phyloP scores from a whole-genome alignment of 2,329 filamentous ascomycete genomes.

The Fusarium musae region DNA sequence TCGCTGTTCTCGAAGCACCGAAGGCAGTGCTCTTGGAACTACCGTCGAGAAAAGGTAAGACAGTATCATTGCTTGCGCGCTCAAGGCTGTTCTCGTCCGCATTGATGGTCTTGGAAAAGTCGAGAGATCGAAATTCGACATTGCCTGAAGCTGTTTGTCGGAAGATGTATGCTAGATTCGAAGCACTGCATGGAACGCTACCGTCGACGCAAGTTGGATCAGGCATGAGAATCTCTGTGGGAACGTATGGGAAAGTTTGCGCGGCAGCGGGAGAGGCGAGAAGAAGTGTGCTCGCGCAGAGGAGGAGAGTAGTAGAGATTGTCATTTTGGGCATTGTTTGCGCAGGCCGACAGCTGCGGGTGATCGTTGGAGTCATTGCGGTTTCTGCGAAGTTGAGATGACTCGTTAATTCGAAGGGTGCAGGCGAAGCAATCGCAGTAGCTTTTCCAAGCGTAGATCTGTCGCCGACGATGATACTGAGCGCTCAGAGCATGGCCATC shows the following conservation, averaged over 20 bases:
- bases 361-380: conserved; percentile 16
- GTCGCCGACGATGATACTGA: conserved; percentile 23
- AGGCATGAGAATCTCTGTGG: conserved; percentile 76
- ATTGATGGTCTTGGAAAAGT: conserved; percentile 69
- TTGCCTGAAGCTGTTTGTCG: conserved; percentile 59
- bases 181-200: conserved; percentile 48
- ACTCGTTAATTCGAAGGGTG: conserved; percentile 5
- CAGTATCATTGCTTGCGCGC: conserved; percentile 61
- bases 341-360: conserved; percentile 5
- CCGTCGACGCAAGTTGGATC: conserved; percentile 54
- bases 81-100: conserved; percentile 56
- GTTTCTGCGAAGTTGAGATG: conserved; percentile 1
- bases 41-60: conserved; percentile 70
- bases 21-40: conserved; percentile 66
- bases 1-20: conserved; percentile 71
- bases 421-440: not conserved
- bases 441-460: conserved; percentile 19
- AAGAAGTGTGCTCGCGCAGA: conserved; percentile 13
- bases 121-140: conserved; percentile 70
- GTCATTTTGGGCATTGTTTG: conserved; percentile 13
- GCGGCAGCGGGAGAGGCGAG: conserved; percentile 46
- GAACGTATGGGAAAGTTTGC: conserved; percentile 76
- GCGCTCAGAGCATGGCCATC: conserved; percentile 31
- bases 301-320: conserved; percentile 14
- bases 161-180: conserved; percentile 76